Base-by-base conservation (phyloP, 2,329 filamentous ascomycete genomes). In the Fusarium sp. region DNA sequence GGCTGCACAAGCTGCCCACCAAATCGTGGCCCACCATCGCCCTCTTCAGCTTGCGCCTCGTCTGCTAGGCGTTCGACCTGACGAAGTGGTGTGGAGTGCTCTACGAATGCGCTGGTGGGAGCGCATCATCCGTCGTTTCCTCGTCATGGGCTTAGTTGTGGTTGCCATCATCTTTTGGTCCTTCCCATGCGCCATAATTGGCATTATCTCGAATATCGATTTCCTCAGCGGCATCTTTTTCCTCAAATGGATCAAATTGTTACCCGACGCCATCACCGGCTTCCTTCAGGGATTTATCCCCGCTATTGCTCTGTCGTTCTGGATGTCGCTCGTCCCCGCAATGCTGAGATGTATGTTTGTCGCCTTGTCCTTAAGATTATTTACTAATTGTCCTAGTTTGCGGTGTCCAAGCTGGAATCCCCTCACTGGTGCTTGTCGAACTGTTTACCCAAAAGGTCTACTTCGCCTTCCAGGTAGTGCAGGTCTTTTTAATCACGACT, bases 391-490 rank as follows among this genome's bases (percentile, higher is more conserved):
- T 15, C 3, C 4, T 46, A 91, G 87, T 92, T 49, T 92, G 93
- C 76, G 95, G 94, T 58, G 93, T 90, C 73, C 80, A 92, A 46
- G 88, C 92, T 44, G 96, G 96, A 57, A 92, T 92, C 66, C 93
- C 94, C 2, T 96, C 93, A 1, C 79, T 89, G 8, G 91, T 94
- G 2, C 87, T 91, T 13, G 90, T 97, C 17, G 96, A 99, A 79
- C 84, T 98, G 10, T 94, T 94, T 61, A 94, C 93, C 0, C 94
- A 98, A 77, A 96, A 95, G 75, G 92, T 90, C 72, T 98, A 97
- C 84, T 99, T 97, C 75, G 89, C 87, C 45, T 97, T 97, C 82
- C 93, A 96, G 78, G 89, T 98, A 43, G 86, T 98, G 20, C 95
- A 98, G 77, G 93, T 97, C 44, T 98, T 98, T 82, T 82, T 98